A percentile compares a stretch with the other conserved stretches of the same genome.
phyloP scores from a whole-genome alignment of 2,329 filamentous ascomycete species.

The Arthrobotrys conoides region DNA sequence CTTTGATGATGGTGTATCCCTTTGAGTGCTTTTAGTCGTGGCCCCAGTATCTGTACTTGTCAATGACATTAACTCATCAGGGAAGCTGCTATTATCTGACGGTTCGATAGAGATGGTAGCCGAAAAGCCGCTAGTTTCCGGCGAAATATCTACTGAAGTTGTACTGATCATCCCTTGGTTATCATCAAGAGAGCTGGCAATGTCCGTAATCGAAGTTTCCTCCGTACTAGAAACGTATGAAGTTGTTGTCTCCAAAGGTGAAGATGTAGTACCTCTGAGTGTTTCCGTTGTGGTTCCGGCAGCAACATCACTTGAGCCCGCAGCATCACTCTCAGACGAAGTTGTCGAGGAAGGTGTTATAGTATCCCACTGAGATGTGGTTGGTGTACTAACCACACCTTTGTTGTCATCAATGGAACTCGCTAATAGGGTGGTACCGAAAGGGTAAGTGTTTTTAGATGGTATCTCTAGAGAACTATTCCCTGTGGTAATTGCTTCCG shows the following conservation, averaged over 20 bases:
- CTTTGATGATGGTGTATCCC: background rate
- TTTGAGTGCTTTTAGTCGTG: background rate
- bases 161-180: conserved; percentile 22
- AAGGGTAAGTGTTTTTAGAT: background rate
- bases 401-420: conserved; percentile 2
- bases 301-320: too few relatives aligned
- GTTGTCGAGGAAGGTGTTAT: too few relatives aligned
- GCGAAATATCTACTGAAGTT: background rate
- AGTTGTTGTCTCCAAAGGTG: background rate
- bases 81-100: background rate
- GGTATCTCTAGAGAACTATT: background rate
- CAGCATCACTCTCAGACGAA: too few relatives aligned
- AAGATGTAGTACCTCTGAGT: background rate
- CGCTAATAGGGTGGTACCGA: background rate
- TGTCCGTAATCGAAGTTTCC: background rate
- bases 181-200: background rate
- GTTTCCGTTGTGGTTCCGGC: too few relatives aligned
- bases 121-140: background rate
- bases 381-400: background rate
- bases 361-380: background rate
- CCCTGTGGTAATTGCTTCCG: background rate
- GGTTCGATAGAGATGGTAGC: background rate
- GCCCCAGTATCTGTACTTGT: background rate
- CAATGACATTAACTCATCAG: background rate
- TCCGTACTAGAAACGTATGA: background rate